Evolutionary conservation across 805 yeast genomes (phyloP).

Genomic region (Yarrowia yakushimensis): DNA sequence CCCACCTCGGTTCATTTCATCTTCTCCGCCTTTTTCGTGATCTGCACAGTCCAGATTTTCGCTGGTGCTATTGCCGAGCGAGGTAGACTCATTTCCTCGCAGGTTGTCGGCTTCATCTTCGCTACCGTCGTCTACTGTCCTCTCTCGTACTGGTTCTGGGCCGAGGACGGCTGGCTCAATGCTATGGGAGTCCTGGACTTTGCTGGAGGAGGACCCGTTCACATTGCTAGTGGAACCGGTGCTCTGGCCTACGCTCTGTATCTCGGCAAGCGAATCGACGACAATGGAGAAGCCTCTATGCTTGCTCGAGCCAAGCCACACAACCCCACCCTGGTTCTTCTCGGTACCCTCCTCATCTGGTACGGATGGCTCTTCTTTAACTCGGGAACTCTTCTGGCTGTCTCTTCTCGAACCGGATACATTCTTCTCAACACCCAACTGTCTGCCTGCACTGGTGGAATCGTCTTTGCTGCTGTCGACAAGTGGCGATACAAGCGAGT

Average conservation of each 20-base stretch:
- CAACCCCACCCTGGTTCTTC: constrained; percentile 83
- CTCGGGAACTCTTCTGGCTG: constrained; percentile 92
- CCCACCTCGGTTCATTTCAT: constrained; percentile 88
- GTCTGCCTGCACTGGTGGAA: constrained; percentile 49
- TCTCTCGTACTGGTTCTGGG: constrained; percentile 97
- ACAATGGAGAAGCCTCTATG: constrained; percentile 48
- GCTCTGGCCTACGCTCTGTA: constrained; percentile 90
- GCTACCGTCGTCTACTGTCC: constrained; percentile 95
- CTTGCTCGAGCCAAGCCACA: constrained; percentile 73
- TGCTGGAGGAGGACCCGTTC: constrained; percentile 99
- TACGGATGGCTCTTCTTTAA: constrained; percentile 99
- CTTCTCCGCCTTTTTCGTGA: constrained; percentile 96
- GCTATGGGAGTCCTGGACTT: constrained; percentile 84
- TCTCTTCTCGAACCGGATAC: constrained; percentile 42
- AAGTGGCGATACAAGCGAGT: constrained; percentile 28
- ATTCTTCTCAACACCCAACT: constrained; percentile 66
- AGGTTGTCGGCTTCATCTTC: constrained; percentile 91
- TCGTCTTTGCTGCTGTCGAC: constrained; percentile 47
- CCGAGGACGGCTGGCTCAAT: constrained; percentile 83
- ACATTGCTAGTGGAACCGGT: constrained; percentile 88
- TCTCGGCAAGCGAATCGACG: constrained; percentile 84
- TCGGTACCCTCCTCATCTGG: constrained; percentile 94
- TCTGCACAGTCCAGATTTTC: constrained; percentile 88
- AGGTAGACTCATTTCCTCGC: constrained; percentile 93
- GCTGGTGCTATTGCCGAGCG: constrained; percentile 98